Evolutionary conservation across 495 filamentous ascomycete species (phyloP), one percentile per base, ranked within the genome.

Genomic region (Halenospora varia): DNA sequence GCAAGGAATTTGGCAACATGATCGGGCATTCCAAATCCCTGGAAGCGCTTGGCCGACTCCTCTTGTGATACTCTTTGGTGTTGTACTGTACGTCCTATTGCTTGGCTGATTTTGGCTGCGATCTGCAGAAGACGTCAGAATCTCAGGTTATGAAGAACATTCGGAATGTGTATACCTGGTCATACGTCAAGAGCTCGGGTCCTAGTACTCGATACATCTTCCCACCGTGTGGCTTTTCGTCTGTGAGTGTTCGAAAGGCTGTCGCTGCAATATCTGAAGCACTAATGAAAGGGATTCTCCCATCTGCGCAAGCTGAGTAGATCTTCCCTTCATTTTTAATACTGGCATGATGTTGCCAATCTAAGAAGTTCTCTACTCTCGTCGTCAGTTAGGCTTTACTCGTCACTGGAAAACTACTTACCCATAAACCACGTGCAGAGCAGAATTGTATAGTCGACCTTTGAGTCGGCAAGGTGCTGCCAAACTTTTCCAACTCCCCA

Each of bases 241-340:
- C 62, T 9, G 72, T 80, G 44, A 81, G 57, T 3, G 66, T 66
- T 41, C 67, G 60, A 26, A 74, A 70, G 24, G 71, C 76, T 0
- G 78, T 72, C 6, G 70, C 68, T 4, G 76, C 75, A 48, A 81
- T 76, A 39, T 80, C 78, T 9, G 71, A 55, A 4, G 71, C 68
- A 26, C 68, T 70, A 19, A 80, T 61, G 63, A 73, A 79, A 0
- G 75, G 72, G 51, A 80, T 70, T 52, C 69, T 71, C 13, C 75
- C 77, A 25, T 71, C 54, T 6, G 70, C 66, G 0, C 71, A 70
- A 10, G 75, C 74, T 18, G 75, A 73, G 64, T 77, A 79, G 20
- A 81, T 62, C 53, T 71, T 75, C 66, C 64, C 63, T 59, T 79
- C 74, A 9, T 74, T 66, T 19, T 62, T 68, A 63, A 81, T 71